Evolutionary conservation across 2,329 filamentous ascomycete species (phyloP).

Genomic region (Aspergillus pseudotamarii): DNA sequence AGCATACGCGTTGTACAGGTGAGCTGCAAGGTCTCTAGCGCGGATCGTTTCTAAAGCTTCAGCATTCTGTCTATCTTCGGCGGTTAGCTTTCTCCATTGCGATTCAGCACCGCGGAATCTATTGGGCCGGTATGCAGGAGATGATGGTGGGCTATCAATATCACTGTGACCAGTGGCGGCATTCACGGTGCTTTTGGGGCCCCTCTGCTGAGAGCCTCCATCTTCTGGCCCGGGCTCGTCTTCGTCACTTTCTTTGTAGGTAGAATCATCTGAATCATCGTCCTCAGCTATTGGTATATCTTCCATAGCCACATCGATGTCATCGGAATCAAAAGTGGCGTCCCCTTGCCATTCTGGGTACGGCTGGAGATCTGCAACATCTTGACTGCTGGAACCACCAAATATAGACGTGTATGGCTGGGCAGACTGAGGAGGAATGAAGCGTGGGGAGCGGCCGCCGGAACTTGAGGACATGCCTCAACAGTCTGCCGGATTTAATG

Average conservation of each 20-base stretch:
- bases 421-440: constrained; percentile 30
- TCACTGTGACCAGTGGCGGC: not conserved
- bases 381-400: constrained; percentile 29
- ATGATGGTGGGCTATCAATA: constrained; percentile 14
- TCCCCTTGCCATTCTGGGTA: constrained; percentile 11
- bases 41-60: constrained; percentile 65
- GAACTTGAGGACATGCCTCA: constrained; percentile 34
- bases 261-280: constrained; percentile 29
- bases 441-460: constrained; percentile 25
- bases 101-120: constrained; percentile 68
- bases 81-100: constrained; percentile 85
- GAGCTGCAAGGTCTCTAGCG: constrained; percentile 69
- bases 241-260: constrained; percentile 25
- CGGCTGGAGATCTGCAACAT: constrained; percentile 20
- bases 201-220: not conserved
- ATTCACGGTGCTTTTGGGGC: not conserved
- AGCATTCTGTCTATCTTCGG: constrained; percentile 73
- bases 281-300: constrained; percentile 22
- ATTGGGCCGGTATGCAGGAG: constrained; percentile 60
- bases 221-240: constrained; percentile 16
- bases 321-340: constrained; percentile 15
- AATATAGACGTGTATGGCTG: constrained; percentile 35
- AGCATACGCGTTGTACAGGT: constrained; percentile 77
- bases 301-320: constrained; percentile 25
- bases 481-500: not conserved